Percentiles rank a stretch among this genome's conserved stretches.
Conservation (phyloP, 2,329 filamentous ascomycete genomes). For the Fusarium sp. region DNA sequence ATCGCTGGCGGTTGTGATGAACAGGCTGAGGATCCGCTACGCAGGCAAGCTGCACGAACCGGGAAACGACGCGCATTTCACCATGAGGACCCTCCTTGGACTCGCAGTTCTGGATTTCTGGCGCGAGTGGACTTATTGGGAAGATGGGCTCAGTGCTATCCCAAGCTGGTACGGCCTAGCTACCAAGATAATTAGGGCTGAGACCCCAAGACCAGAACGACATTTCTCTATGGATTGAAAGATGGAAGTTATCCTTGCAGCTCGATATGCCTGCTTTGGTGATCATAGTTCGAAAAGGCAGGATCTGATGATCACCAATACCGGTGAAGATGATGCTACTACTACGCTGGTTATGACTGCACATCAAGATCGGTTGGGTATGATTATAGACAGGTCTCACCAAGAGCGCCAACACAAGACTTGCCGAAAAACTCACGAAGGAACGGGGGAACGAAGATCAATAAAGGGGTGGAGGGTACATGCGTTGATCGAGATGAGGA, state of each 20-base stretch:
- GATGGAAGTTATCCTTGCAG: neutral
- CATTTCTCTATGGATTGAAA: neutral
- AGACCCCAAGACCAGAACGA: neutral
- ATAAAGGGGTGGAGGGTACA: neutral
- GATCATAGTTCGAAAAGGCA: neutral
- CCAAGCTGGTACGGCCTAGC: slow-evolving; percentile 11
- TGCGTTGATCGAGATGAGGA: neutral
- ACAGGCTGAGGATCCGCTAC: neutral
- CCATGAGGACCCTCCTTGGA: slow-evolving; percentile 47
- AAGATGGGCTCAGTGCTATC: neutral
- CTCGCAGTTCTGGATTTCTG: slow-evolving; percentile 51
- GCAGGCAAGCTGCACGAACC: slow-evolving; percentile 13
- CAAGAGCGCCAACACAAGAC: neutral
- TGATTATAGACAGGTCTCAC: neutral
- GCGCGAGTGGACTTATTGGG: neutral
- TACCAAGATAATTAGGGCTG: slow-evolving; percentile 4
- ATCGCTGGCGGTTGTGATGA: neutral
- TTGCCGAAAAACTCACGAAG: neutral
- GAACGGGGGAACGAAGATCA: neutral
- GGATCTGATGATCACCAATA: neutral
- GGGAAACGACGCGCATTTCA: slow-evolving; percentile 48
- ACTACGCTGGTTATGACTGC: neutral
- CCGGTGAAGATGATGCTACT: neutral
- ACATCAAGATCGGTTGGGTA: neutral
- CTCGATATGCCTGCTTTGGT: neutral